These are phyloP conservation scores for Waltiozyma sp. DNA, from an alignment of 1,139 yeast genomes.

Conservation along the genomic window DNA sequence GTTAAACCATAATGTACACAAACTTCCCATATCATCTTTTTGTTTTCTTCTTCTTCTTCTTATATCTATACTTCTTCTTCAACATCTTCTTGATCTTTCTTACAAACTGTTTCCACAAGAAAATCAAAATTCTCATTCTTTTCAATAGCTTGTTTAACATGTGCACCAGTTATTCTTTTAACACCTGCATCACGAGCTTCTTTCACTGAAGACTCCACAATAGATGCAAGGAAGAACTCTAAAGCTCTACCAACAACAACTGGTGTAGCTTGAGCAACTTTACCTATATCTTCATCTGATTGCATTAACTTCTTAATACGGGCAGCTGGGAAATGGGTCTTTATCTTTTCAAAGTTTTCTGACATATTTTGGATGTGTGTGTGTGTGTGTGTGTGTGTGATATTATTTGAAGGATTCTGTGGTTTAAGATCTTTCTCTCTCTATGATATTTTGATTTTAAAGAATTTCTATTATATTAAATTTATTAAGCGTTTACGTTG, in stretches of 20 bases:
- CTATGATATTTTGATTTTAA: too few species aligned
- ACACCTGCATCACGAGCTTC: constrained; percentile 72
- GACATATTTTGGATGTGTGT: constrained; percentile 2
- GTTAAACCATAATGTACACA: too few species aligned
- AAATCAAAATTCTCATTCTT: constrained; percentile 89
- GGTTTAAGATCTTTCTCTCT: too few species aligned
- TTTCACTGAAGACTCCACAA: constrained; percentile 74
- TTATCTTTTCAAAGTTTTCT: constrained; percentile 38
- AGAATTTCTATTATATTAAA: too few species aligned
- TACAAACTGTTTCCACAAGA: constrained; percentile 44
- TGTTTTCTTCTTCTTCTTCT: neutral
- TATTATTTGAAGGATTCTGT: too few species aligned
- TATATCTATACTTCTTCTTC: neutral
- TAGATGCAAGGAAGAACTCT: constrained; percentile 81
- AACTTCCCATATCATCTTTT: too few species aligned
- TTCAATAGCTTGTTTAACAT: constrained; percentile 74
- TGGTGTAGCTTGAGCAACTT: constrained; percentile 98
- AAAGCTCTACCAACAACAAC: constrained; percentile 91
- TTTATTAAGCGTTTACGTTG: too few species aligned
- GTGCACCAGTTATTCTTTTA: constrained; percentile 74
- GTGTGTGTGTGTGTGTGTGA: neutral
- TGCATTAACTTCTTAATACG: constrained; percentile 95
- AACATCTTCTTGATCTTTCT: constrained; percentile 9
- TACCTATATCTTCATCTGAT: constrained; percentile 95
- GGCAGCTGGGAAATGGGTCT: constrained; percentile 96